Conservation (phyloP, 805 yeast species). For the Yamadazyma phyllophila region DNA sequence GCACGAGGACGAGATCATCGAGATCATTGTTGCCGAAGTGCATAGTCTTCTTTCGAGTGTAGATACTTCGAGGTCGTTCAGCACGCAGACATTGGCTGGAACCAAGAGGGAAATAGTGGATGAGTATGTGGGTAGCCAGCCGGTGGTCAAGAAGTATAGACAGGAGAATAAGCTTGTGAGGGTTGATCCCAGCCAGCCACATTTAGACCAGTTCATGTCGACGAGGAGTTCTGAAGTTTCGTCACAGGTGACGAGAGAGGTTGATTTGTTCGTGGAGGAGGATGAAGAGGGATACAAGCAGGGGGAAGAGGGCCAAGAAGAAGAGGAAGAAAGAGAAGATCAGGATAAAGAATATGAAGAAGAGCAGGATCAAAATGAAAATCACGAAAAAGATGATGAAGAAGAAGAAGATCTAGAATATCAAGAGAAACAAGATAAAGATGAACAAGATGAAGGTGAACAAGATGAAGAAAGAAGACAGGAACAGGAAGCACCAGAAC, state of each 20-base stretch:
- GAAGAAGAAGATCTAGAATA: background rate
- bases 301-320: background rate
- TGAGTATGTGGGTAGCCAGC: conserved; percentile 10
- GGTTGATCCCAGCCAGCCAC: conserved; percentile 63
- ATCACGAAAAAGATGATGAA: background rate
- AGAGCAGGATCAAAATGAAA: background rate
- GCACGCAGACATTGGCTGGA: conserved; percentile 52
- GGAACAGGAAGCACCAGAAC: background rate
- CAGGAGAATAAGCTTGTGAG: conserved; percentile 69
- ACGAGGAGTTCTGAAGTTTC: background rate
- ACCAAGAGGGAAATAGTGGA: conserved; percentile 16
- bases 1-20: conserved; percentile 82
- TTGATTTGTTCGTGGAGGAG: background rate
- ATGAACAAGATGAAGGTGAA: conserved; percentile 1
- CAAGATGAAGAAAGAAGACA: background rate
- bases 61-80: conserved; percentile 68
- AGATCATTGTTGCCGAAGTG: conserved; percentile 48
- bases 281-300: background rate
- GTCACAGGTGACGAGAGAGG: background rate
- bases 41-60: conserved; percentile 50
- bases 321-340: background rate
- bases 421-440: conserved; percentile 2
- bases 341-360: background rate
- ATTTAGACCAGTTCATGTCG: conserved; percentile 17
- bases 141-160: conserved; percentile 29